Evolutionary conservation across 2,329 filamentous ascomycete genomes (phyloP).

Genomic region (Rosellinia necatrix): DNA sequence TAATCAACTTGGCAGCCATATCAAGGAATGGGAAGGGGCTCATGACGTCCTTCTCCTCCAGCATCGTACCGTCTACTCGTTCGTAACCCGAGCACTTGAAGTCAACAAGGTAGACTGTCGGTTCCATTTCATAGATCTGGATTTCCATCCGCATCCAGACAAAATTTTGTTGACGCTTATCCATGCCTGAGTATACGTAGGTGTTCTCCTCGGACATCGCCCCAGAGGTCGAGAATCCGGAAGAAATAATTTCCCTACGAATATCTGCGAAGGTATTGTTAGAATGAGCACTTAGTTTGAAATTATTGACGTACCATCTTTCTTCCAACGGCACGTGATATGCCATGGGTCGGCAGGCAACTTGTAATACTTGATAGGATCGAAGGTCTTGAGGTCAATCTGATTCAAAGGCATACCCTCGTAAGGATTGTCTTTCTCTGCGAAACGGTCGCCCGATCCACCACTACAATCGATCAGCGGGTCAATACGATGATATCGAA

Average conservation of each 20-base stretch:
- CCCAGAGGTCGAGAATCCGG: constrained; percentile 36
- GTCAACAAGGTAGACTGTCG: constrained; percentile 91
- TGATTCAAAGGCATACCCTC: constrained; percentile 36
- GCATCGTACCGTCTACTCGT: constrained; percentile 69
- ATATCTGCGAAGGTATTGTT: constrained; percentile 43
- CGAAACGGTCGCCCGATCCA: constrained; percentile 13
- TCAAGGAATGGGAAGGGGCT: constrained; percentile 96
- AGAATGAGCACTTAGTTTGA: constrained; percentile 41
- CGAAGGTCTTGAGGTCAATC: constrained; percentile 47
- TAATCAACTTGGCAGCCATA: constrained; percentile 88
- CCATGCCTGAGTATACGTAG: constrained; percentile 47
- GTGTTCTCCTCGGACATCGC: constrained; percentile 49
- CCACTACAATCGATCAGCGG: constrained; percentile 27
- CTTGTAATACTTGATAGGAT: constrained; percentile 69
- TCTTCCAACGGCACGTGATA: constrained; percentile 86
- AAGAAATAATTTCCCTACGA: constrained; percentile 41
- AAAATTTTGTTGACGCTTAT: constrained; percentile 62
- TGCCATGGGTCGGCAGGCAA: constrained; percentile 96
- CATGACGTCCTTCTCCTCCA: constrained; percentile 93
- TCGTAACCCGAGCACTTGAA: constrained; percentile 99
- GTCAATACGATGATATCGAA: neutral
- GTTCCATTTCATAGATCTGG: constrained; percentile 93
- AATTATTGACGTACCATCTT: constrained; percentile 66
- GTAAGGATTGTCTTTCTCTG: constrained; percentile 35
- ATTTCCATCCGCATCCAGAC: constrained; percentile 96